Base-by-base conservation (phyloP, 345 rosid genomes). In the Brassica cretica region DNA sequence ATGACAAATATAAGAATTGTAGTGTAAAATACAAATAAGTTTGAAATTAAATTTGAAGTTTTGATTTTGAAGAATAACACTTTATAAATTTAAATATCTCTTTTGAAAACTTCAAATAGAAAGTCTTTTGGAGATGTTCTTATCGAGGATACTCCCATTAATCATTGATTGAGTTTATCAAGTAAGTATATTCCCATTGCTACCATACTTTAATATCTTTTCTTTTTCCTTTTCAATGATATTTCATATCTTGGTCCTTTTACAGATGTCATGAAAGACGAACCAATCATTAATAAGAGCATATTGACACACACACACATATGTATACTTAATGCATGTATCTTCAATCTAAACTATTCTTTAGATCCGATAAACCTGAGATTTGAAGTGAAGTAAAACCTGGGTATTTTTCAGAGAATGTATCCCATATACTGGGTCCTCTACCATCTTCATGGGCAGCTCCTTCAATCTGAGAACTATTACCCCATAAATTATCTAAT, bases 381-480 rank as follows among this genome's bases (percentile, higher is more conserved):
- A 51, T n/a, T 14, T 51, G 53, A 11, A 44, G 7, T 12, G 0
- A 44, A 44, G 53, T 44, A 11, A 11, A 51, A 51, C 56, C 59
- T 15, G 59, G 59, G 24, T 53, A 53, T 16, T 53, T 53, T 53
- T 16, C 59, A 16, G 59, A 53, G 59, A 6, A 53, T 15, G 59
- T 53, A 53, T 53, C 59, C 59, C 59, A 16, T 3, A 53, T 53
- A 53, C 24, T 53, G 18, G 59, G 59, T 53, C 59, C 24, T 53
- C 59, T 53, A 53, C 59, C 59, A 51, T 51, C 58, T n/a, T 51
- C 58, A 51, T 51, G 19, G 18, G 58, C 58, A 51, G 58, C 58
- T 51, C 59, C 59, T 53, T 53, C 59, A 6, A 53, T 16, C 59
- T 53, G 53, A 51, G 19, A 14, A 15, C 3, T 51, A 18, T 51